Percentiles rank a stretch among this genome's conserved stretches.
Evolutionary conservation across 805 yeast species (phyloP).

Genomic region (Metschnikowia rubicola): DNA sequence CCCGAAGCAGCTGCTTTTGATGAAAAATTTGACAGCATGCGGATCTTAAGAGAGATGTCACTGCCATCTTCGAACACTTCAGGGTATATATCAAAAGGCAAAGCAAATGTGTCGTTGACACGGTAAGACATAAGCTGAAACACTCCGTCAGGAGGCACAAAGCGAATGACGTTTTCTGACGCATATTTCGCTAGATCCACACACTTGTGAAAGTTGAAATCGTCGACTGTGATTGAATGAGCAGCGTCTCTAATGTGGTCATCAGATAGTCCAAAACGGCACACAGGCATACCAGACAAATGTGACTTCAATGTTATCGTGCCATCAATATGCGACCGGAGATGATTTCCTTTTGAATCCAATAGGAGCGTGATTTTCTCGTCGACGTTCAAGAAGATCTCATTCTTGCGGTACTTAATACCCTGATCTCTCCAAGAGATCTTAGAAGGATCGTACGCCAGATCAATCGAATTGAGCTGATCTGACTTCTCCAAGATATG

Average conservation of each 20-base stretch:
- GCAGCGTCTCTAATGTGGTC: constrained; percentile 23
- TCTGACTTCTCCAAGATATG: constrained; percentile 8
- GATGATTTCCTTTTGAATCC: constrained; percentile 58
- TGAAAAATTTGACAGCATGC: constrained; percentile 60
- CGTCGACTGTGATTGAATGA: constrained; percentile 55
- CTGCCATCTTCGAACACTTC: constrained; percentile 44
- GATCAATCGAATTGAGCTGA: constrained; percentile 7
- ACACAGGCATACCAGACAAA: constrained; percentile 77
- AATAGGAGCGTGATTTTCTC: constrained; percentile 74
- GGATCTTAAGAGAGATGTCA: constrained; percentile 53
- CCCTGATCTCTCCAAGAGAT: constrained; percentile 70
- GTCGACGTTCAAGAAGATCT: constrained; percentile 68
- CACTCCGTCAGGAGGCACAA: constrained; percentile 85
- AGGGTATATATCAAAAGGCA: constrained; percentile 71
- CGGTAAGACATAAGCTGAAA: constrained; percentile 78
- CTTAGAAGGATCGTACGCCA: constrained; percentile 14
- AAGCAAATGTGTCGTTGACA: constrained; percentile 45
- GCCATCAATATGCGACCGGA: constrained; percentile 76
- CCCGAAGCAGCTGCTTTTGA: constrained; percentile 58
- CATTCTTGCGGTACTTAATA: constrained; percentile 76
- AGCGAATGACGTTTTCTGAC: constrained; percentile 58
- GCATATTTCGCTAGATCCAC: constrained; percentile 72
- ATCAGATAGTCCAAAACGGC: constrained; percentile 76
- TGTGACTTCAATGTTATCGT: constrained; percentile 65
- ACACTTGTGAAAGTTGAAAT: constrained; percentile 84